These are phyloP conservation scores for Brassica incana DNA, from an alignment of 345 rosid species.

Conservation along the genomic window DNA sequence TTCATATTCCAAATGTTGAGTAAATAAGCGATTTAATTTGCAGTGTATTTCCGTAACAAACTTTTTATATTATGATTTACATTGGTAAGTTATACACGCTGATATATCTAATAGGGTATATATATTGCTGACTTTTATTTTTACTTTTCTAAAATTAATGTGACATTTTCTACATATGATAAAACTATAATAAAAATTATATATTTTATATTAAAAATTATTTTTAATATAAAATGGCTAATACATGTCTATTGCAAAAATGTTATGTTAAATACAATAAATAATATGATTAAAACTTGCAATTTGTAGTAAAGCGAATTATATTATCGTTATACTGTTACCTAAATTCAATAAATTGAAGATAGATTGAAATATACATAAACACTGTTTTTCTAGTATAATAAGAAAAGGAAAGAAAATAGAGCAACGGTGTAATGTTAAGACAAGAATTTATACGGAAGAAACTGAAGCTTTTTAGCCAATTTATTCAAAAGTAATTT, in stretches of 20 bases:
- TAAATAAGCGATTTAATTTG: neutral
- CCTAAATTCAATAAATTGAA: neutral
- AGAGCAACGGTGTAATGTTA: constrained; percentile 4
- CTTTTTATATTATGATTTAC: neutral
- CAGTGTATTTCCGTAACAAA: neutral
- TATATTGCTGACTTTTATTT: neutral
- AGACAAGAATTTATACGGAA: neutral
- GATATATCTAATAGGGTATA: neutral
- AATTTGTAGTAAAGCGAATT: neutral
- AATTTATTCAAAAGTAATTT: neutral
- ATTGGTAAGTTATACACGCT: neutral
- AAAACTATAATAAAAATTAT: neutral
- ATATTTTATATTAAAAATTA: neutral
- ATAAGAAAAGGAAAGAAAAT: neutral
- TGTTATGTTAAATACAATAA: neutral
- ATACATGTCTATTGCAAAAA: neutral
- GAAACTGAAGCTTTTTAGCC: constrained; percentile 10
- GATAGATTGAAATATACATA: neutral
- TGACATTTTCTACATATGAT: neutral
- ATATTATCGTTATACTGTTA: neutral
- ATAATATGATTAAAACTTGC: neutral
- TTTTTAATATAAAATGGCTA: neutral
- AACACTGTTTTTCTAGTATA: neutral
- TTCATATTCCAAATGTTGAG: constrained; percentile 1
- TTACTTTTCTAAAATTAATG: too few species aligned